Evolutionary conservation across 2,329 filamentous ascomycete species (phyloP).

Genomic region (Pestalotiopsis sp.): DNA sequence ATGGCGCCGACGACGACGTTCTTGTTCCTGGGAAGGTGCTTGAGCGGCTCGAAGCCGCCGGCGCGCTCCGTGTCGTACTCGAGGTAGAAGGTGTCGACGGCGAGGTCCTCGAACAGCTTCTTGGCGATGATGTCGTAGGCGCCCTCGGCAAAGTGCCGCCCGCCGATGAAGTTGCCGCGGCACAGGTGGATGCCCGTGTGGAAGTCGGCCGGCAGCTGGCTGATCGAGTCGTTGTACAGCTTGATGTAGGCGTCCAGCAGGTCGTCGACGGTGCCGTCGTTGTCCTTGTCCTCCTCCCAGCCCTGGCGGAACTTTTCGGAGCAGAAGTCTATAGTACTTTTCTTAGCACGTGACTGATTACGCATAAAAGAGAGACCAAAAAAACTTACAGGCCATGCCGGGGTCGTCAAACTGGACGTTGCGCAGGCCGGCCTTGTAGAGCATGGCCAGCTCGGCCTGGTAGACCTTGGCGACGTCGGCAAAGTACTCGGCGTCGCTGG

Average conservation of each 20-base stretch:
- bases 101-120: conserved; percentile 65
- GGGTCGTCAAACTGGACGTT: conserved; percentile 73
- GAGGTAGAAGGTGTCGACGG: conserved; percentile 69
- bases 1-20: conserved; percentile 67
- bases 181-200: conserved; percentile 79
- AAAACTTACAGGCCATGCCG: conserved; percentile 63
- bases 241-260: conserved; percentile 76
- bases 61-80: conserved; percentile 69
- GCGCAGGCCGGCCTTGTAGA: conserved; percentile 64
- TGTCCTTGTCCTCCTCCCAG: conserved; percentile 69
- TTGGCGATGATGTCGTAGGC: conserved; percentile 69
- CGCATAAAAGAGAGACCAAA: background rate
- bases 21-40: conserved; percentile 61
- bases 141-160: conserved; percentile 67
- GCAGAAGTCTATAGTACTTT: conserved; percentile 62
- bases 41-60: conserved; percentile 68
- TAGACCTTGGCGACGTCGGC: conserved; percentile 67
- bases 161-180: conserved; percentile 68
- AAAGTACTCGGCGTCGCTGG: conserved; percentile 64
- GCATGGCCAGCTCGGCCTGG: conserved; percentile 60
- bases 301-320: conserved; percentile 71
- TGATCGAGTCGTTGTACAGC: conserved; percentile 74
- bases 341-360: background rate
- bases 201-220: conserved; percentile 67
- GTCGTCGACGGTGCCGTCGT: conserved; percentile 68